Evolutionary conservation across 768 basidiomycete genomes (phyloP), one percentile per base, ranked within the genome.

Genomic region (Pleurotus platypus): DNA sequence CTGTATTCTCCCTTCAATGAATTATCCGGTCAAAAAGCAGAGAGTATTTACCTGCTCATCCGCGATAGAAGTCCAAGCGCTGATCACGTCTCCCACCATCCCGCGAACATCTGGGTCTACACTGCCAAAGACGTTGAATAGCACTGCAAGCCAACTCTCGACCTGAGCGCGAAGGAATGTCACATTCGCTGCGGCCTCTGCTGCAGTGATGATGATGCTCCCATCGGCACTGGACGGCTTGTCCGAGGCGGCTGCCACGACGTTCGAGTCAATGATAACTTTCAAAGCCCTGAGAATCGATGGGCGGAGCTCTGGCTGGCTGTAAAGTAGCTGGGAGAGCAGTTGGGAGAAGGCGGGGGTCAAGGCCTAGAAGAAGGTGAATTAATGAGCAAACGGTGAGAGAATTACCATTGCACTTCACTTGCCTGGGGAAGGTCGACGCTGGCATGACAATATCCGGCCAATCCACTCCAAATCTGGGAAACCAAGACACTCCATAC

Each of bases 41-140:
- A 43, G 39, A 43, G 57, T 16, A 64, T 75, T 50, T 57, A 90
- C 90, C 75, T 83, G 69, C 57, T 87, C 80, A 18, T 82, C 83
- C 35, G 94, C 87, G 59, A 98, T 88, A 5, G 80, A 81, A 37
- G 89, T 79, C 92, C 95, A 99, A n/a, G 80, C 78, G 12, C 78
- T 83, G 64, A 98, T 90, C 45, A 92, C 92, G 55, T 94, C 93
- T 16, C 94, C 92, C 13, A 98, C 85, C 73, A 85, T 78, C 6
- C 85, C 84, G 51, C 90, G 77, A 30, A 72, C 77, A 60, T 97
- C 94, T 49, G 84, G 79, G n/a, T 81, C 83, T 30, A 90, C 84
- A 58, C 82, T 92, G 57, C 89, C 83, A 71, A 96, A 98, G n/a
- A 99, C 88, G 67, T 99, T 99, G 78, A 98, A 94, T 46, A 97